Evolutionary conservation across 305 asterid genomes (phyloP).

Genomic region (Fraxinus albicans): DNA sequence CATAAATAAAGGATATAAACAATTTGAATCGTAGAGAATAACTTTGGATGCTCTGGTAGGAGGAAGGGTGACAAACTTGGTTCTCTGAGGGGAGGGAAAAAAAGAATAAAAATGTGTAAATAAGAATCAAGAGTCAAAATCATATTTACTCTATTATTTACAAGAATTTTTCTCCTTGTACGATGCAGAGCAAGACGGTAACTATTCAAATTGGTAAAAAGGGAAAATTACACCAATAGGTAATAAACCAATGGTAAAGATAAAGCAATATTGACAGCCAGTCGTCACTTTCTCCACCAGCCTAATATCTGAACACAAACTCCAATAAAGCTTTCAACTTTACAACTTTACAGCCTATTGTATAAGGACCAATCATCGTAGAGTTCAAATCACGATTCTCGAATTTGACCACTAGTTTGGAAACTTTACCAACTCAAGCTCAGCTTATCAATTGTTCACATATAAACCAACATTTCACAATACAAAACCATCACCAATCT

Average conservation of each 20-base stretch:
- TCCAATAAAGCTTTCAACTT: constrained; percentile 28
- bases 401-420: background rate
- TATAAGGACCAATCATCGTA: constrained; percentile 15
- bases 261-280: background rate
- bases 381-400: constrained; percentile 14
- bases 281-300: constrained; percentile 8
- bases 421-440: constrained; percentile 15
- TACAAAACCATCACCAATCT: background rate
- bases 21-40: background rate
- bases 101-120: background rate
- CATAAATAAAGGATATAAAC: background rate
- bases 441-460: background rate
- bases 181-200: background rate
- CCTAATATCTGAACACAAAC: constrained; percentile 25
- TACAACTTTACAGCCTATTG: constrained; percentile 23
- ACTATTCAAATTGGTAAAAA: background rate
- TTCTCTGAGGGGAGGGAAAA: background rate
- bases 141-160: background rate
- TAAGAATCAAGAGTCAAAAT: background rate
- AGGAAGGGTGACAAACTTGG: background rate
- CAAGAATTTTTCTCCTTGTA: too few relatives aligned
- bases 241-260: background rate
- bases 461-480: background rate
- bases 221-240: background rate
- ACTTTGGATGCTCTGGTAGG: background rate